Evolutionary conservation across 2,329 filamentous ascomycete species (phyloP).

Genomic region (Elsinoe perseae): DNA sequence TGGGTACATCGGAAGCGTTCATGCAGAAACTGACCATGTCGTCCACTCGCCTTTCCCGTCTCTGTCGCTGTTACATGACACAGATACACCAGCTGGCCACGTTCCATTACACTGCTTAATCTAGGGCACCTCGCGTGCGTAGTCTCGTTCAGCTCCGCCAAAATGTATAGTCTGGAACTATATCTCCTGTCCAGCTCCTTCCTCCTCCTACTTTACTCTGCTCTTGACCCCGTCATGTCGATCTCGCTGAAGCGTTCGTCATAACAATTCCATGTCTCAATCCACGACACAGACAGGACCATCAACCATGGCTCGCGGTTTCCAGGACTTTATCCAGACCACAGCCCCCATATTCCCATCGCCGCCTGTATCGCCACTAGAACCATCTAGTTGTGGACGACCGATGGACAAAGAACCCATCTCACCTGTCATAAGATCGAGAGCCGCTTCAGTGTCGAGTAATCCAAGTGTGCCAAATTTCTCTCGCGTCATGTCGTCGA

Average conservation of each 20-base stretch:
- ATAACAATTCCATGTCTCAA: slow-evolving; percentile 8
- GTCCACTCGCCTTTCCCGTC: not conserved
- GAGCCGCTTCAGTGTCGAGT: not conserved
- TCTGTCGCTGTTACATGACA: not conserved
- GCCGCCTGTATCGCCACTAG: slow-evolving; percentile 2
- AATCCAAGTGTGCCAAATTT: slow-evolving; percentile 7
- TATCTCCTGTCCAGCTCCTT: slow-evolving; percentile 1
- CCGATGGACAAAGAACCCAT: not conserved
- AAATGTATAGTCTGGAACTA: not conserved
- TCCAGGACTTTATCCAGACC: slow-evolving; percentile 12
- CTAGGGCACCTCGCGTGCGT: slow-evolving; percentile 7
- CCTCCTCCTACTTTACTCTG: not conserved
- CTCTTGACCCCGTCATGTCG: not conserved
- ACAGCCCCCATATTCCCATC: slow-evolving; percentile 1
- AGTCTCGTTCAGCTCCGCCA: not conserved
- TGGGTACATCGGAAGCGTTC: slow-evolving; percentile 5
- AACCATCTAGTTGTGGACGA: not conserved
- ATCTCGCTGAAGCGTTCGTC: not conserved
- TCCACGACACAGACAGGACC: not conserved
- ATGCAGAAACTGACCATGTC: not conserved
- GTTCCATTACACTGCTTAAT: not conserved
- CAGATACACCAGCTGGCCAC: not conserved
- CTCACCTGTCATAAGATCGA: not conserved
- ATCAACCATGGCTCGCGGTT: slow-evolving; percentile 3
- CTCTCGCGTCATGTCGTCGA: slow-evolving; percentile 11